Evolutionary conservation across 140 eudicot genomes (phyloP), one percentile per base, ranked within the genome.

Genomic region (Ambrosia hybrid): DNA sequence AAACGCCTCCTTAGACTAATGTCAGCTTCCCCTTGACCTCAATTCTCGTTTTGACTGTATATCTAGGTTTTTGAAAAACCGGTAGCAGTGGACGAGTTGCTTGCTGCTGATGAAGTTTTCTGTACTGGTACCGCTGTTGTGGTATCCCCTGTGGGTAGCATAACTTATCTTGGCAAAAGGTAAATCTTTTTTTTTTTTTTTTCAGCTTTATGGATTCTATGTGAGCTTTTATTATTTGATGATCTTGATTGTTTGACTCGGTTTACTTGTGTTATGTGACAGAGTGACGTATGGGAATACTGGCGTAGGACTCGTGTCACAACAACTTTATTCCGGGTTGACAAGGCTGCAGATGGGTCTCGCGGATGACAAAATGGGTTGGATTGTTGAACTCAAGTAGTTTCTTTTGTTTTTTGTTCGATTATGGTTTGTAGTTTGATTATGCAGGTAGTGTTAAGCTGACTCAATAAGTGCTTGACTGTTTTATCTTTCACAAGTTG

Each of bases 71-170:
- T 66, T 72, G 96, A 92, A 58, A 82, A 80, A 62, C 58, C 59
- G 48, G 85, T 92, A 51, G 58, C 86, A 6, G 95, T 92, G 72
- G 95, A 92, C 3, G 95, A 89, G 73, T 75, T 92, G 85, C 95
- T 92, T 38, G 87, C 86, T 55, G 98, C 98, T 34, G 98, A 92
- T 82, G 96, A 92, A 83, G 96, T 92, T 21, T 92, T 92, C 66
- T 90, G 96, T 66, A 92, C 98, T 3, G 98, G 98, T 74, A 92
- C 98, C 5, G 98, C 98, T 3, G 98, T 92, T 62, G 98, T 85
- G 67, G 83, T 92, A 58, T 89, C 95, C 51, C 95, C 98, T 14
- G 98, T 92, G 9, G 96, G 95, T 70, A 92, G 95, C 83, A 76
- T 92, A 52, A 92, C 96, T 70, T 89, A 92, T 77, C 85, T 71